Conservation (phyloP, 306 rosid genomes). For the Vicia villosa region DNA sequence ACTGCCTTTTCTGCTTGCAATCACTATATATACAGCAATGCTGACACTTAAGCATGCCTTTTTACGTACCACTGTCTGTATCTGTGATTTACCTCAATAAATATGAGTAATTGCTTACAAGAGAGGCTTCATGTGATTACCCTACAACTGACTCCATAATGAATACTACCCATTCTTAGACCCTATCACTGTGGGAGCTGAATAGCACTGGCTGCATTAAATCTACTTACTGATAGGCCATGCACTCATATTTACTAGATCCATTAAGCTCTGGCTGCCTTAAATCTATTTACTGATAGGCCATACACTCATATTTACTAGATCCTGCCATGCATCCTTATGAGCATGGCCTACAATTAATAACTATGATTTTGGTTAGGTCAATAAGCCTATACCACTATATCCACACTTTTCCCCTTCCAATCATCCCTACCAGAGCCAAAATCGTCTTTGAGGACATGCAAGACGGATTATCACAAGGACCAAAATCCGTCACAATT, state of each 20-base stretch:
- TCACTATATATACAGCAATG: no score
- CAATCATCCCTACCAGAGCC: no score
- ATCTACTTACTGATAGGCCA: background rate
- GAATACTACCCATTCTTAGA: background rate
- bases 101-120: background rate
- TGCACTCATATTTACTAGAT: slow-evolving; percentile 2
- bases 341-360: slow-evolving; percentile 2
- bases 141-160: background rate
- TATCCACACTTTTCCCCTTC: background rate
- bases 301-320: background rate
- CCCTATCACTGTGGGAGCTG: background rate
- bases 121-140: background rate
- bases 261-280: slow-evolving; percentile 3
- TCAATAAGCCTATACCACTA: background rate
- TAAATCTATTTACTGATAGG: background rate
- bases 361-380: background rate
- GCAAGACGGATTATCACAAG: no score
- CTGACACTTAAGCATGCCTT: no score
- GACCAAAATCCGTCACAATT: no score
- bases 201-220: slow-evolving; percentile 1
- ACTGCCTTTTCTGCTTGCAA: background rate
- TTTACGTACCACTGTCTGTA: background rate
- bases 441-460: no score
- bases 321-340: slow-evolving; percentile 9
- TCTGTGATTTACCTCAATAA: background rate